Percentiles rank a stretch among this genome's conserved stretches.
phyloP scores from a whole-genome alignment of 768 basidiomycete genomes.

The Lyophyllum semitale region DNA sequence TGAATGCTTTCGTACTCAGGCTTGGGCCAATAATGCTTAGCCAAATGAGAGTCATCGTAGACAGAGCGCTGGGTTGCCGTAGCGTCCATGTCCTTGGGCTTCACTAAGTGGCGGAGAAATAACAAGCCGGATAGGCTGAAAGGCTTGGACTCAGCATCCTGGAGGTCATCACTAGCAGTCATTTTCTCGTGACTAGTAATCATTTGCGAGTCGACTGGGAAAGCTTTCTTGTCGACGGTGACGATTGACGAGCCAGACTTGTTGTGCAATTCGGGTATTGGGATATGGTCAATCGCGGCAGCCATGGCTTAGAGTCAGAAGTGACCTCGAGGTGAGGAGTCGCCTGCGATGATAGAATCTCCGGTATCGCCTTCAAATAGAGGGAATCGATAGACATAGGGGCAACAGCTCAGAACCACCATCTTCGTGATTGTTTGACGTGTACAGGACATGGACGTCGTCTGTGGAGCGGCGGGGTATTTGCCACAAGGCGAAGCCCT shows the following conservation, averaged over 20 bases:
- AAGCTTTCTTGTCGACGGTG: constrained; percentile 3
- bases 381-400: constrained; percentile 8
- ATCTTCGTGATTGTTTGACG: constrained; percentile 12
- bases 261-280: neutral
- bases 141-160: constrained; percentile 36
- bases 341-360: neutral
- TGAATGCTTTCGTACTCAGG: constrained; percentile 54
- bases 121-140: constrained; percentile 36
- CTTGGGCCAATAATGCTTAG: constrained; percentile 50
- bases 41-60: constrained; percentile 50
- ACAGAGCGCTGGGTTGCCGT: constrained; percentile 52
- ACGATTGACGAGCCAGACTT: constrained; percentile 8
- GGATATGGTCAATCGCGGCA: neutral
- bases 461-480: neutral
- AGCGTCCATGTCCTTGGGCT: constrained; percentile 32
- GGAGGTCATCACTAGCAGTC: constrained; percentile 27
- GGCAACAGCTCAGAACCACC: constrained; percentile 19
- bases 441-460: neutral
- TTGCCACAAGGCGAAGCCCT: neutral
- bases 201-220: constrained; percentile 13
- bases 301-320: constrained; percentile 2
- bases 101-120: constrained; percentile 25
- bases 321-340: neutral
- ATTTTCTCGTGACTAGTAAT: no score
- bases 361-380: neutral